Conservation (phyloP, 2,329 filamentous ascomycete species). For the Diaporthe ampelina region DNA sequence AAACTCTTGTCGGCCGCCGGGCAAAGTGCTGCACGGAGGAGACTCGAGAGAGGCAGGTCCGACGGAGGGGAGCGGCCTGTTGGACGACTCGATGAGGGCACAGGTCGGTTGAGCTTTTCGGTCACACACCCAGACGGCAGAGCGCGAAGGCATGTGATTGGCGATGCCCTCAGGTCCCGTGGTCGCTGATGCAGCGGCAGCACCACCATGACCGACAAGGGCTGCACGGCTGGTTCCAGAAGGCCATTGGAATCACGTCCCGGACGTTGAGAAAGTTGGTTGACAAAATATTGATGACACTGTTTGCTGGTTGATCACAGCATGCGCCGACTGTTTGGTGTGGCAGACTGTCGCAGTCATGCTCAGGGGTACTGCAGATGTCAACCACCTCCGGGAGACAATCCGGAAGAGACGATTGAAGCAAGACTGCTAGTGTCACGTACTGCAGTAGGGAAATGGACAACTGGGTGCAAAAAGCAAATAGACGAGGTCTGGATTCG, state of each 20-base stretch:
- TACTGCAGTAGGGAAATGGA: background rate
- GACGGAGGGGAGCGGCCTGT: conserved; percentile 14
- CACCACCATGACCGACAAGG: background rate
- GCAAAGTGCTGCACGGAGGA: background rate
- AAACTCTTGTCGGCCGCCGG: background rate
- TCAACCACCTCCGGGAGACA: background rate
- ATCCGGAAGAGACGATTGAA: too few relatives aligned
- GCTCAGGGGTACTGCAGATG: conserved; percentile 33
- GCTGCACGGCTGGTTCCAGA: conserved; percentile 12
- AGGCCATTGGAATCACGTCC: conserved; percentile 17
- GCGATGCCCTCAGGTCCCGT: background rate
- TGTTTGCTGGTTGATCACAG: background rate
- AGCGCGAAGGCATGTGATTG: conserved; percentile 2
- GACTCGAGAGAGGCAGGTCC: background rate
- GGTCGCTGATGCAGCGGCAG: conserved; percentile 1
- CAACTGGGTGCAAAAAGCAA: conserved; percentile 3
- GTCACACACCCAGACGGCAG: conserved; percentile 8
- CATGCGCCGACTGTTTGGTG: background rate
- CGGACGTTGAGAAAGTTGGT: background rate
- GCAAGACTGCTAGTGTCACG: conserved; percentile 3
- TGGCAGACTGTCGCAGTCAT: conserved; percentile 24
- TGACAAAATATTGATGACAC: background rate
- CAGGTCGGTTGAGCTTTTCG: conserved; percentile 1
- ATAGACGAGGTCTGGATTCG: background rate
- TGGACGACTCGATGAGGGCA: background rate